phyloP scores from a whole-genome alignment of 345 rosid genomes.

The Aegle marmelos region DNA sequence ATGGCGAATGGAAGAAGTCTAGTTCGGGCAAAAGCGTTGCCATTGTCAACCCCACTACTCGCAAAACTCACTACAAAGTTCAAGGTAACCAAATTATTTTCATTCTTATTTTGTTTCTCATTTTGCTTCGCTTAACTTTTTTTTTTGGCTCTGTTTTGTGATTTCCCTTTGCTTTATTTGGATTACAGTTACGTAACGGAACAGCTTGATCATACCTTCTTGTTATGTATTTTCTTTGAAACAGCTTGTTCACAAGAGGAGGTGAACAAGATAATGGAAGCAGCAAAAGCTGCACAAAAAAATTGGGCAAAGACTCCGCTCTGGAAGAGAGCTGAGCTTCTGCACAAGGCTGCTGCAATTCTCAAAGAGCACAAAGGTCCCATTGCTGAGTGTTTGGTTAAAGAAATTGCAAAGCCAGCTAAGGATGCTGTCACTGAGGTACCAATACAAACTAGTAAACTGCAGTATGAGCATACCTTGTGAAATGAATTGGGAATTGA shows the following conservation, averaged over 20 bases:
- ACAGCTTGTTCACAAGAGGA: conserved; percentile 96
- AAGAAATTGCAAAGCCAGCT: conserved; percentile 98
- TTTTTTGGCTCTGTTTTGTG: background rate
- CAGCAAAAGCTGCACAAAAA: conserved; percentile 80
- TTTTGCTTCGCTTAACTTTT: background rate
- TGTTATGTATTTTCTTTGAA: conserved; percentile 2
- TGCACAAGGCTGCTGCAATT: conserved; percentile 91
- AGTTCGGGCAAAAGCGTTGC: conserved; percentile 76
- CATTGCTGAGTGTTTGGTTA: conserved; percentile 84
- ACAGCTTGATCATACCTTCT: background rate
- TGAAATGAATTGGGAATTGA: background rate
- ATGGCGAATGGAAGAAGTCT: conserved; percentile 86
- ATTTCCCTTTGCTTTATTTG: background rate
- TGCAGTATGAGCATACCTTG: background rate
- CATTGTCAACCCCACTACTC: conserved; percentile 79
- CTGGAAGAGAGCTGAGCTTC: conserved; percentile 98
- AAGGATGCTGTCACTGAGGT: conserved; percentile 95
- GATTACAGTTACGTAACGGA: background rate
- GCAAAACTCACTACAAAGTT: conserved; percentile 88
- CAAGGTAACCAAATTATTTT: conserved; percentile 49
- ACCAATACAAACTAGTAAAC: background rate
- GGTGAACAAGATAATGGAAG: conserved; percentile 86
- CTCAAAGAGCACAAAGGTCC: conserved; percentile 83
- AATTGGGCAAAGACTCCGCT: conserved; percentile 95
- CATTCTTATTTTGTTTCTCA: background rate